Evolutionary conservation across 345 rosid genomes (phyloP).

Genomic region (Melastoma malabathricum): DNA sequence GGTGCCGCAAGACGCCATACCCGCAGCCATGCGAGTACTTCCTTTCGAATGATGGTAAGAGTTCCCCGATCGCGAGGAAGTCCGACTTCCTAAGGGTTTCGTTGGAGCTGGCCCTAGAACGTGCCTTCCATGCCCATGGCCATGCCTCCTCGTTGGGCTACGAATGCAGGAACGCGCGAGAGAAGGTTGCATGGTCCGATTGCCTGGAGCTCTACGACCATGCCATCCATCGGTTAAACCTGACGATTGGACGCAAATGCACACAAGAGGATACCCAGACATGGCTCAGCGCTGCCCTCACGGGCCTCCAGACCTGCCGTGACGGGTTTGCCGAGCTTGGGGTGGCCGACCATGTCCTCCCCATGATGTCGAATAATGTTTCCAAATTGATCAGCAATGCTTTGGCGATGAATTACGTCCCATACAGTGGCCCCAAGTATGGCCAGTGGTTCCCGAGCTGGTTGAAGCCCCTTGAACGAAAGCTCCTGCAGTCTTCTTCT

Average conservation of each 20-base stretch:
- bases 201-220: slow-evolving; percentile 50
- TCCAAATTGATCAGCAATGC: slow-evolving; percentile 53
- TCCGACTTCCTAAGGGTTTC: slow-evolving; percentile 21
- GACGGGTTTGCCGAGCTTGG: slow-evolving; percentile 65
- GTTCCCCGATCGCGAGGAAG: slow-evolving; percentile 11
- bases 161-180: slow-evolving; percentile 37
- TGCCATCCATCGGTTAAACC: slow-evolving; percentile 42
- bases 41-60: slow-evolving; percentile 9
- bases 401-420: slow-evolving; percentile 50
- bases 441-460: slow-evolving; percentile 58
- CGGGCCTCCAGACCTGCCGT: slow-evolving; percentile 66
- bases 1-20: slow-evolving; percentile 27
- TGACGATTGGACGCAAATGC: slow-evolving; percentile 40
- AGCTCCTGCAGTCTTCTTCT: slow-evolving; percentile 48
- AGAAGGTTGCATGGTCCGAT: slow-evolving; percentile 75
- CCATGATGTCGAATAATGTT: slow-evolving; percentile 70
- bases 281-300: slow-evolving; percentile 92
- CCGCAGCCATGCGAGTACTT: slow-evolving; percentile 25
- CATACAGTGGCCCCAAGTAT: slow-evolving; percentile 28
- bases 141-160: slow-evolving; percentile 37
- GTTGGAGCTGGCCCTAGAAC: slow-evolving; percentile 24
- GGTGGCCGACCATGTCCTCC: slow-evolving; percentile 32
- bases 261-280: slow-evolving; percentile 57
- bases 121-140: slow-evolving; percentile 32
- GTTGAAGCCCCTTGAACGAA: slow-evolving; percentile 64